A percentile compares a stretch with the other conserved stretches of the same genome.
phyloP scores from a whole-genome alignment of 2,329 filamentous ascomycete species.

The Colletotrichum sp. region DNA sequence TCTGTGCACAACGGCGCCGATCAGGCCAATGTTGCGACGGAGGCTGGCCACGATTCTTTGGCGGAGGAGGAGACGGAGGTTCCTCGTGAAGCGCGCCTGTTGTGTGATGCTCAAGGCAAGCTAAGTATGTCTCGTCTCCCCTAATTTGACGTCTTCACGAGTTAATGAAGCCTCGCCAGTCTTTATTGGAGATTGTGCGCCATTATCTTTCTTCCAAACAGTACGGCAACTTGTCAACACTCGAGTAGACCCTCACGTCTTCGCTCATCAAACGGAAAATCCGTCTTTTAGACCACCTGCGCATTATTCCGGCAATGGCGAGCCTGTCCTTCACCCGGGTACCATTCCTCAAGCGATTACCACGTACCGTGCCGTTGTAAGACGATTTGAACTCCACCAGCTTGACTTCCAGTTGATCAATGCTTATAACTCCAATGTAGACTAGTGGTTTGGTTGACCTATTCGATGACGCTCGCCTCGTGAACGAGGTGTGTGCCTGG shows the following conservation, averaged over 20 bases:
- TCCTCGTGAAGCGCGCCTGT: slow-evolving; percentile 55
- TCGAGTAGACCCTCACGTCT: slow-evolving; percentile 52
- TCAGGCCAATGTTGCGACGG: not conserved
- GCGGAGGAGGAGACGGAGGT: slow-evolving; percentile 60
- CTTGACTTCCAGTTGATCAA: not conserved
- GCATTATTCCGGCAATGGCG: slow-evolving; percentile 11
- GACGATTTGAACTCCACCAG: not conserved
- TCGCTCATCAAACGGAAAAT: slow-evolving; percentile 52
- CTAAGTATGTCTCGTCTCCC: slow-evolving; percentile 31
- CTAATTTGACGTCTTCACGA: not conserved
- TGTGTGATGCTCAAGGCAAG: slow-evolving; percentile 58
- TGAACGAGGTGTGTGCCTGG: slow-evolving; percentile 48
- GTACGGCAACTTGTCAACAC: slow-evolving; percentile 57
- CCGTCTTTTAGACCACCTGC: slow-evolving; percentile 43
- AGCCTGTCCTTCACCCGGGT: slow-evolving; percentile 24
- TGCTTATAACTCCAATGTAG: slow-evolving; percentile 8
- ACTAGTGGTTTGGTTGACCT: slow-evolving; percentile 54
- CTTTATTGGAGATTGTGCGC: slow-evolving; percentile 62
- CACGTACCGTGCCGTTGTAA: slow-evolving; percentile 27
- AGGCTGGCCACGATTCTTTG: slow-evolving; percentile 24
- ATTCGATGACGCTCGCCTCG: slow-evolving; percentile 46
- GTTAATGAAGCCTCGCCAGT: slow-evolving; percentile 24
- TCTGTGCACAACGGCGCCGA: slow-evolving; percentile 7
- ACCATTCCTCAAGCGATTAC: slow-evolving; percentile 22
- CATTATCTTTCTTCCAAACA: slow-evolving; percentile 60